These are phyloP conservation scores for Mimosa pudica DNA, from an alignment of 306 rosid genomes.

Conservation along the genomic window DNA sequence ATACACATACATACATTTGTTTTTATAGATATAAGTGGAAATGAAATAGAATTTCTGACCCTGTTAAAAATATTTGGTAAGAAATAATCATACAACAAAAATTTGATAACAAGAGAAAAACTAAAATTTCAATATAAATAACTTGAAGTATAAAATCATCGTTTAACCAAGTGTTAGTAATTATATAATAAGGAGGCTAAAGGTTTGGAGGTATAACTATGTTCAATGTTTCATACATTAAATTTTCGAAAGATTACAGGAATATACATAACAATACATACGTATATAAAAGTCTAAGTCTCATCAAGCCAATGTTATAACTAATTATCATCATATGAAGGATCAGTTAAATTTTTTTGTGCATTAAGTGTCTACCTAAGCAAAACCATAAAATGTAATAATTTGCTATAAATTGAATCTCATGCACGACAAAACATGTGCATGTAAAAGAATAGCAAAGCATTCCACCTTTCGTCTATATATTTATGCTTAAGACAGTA, in stretches of 20 bases:
- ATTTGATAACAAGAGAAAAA: not conserved
- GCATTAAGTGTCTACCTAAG: not conserved
- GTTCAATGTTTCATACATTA: not conserved
- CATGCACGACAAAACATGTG: not conserved
- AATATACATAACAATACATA: not conserved
- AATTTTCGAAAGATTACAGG: not conserved
- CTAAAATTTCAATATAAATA: not conserved
- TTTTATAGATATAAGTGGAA: not conserved
- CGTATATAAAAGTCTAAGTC: not conserved
- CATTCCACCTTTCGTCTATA: not conserved
- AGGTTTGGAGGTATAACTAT: not conserved
- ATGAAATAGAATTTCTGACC: not conserved
- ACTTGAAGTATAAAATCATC: not conserved
- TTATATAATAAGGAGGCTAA: not conserved
- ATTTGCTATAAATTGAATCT: conserved; percentile 8
- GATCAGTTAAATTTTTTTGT: not conserved
- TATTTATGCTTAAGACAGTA: not conserved
- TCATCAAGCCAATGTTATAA: not conserved
- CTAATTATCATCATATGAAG: not conserved
- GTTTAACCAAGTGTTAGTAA: not conserved
- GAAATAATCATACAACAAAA: not conserved
- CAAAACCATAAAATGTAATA: not conserved
- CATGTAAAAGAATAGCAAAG: not conserved
- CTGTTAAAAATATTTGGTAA: not conserved
- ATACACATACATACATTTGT: not conserved